phyloP scores from a whole-genome alignment of 78 protist species.

The Neovahlkampfia damariscottae region DNA sequence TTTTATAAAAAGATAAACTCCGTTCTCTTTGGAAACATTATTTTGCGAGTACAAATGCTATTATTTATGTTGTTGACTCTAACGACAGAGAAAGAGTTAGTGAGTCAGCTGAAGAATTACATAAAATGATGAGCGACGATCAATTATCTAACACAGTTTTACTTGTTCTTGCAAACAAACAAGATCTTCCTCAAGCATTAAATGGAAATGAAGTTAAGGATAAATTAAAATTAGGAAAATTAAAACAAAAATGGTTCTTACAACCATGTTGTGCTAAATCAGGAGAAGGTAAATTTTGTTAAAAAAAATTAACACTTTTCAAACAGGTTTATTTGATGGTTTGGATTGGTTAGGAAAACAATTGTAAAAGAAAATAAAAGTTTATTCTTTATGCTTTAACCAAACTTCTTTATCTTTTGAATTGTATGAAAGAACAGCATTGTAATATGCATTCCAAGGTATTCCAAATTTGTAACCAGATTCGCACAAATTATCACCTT shows the following conservation, averaged over 20 bases:
- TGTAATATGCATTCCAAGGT: too few species aligned
- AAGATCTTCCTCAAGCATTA: conserved; percentile 61
- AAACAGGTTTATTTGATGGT: conserved; percentile 88
- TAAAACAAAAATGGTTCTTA: conserved; percentile 22
- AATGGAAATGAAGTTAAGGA: conserved; percentile 32
- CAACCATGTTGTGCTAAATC: conserved; percentile 30
- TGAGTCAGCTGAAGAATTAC: conserved; percentile 47
- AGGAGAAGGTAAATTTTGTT: conserved; percentile 29
- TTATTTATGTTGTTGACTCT: conserved; percentile 33
- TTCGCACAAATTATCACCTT: too few species aligned
- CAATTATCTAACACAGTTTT: conserved; percentile 60
- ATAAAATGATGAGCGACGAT: conserved; percentile 51
- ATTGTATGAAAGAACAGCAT: too few species aligned
- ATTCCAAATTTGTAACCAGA: too few species aligned
- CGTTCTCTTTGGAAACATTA: conserved; percentile 26
- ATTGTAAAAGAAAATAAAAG: too few species aligned
- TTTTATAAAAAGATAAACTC: conserved; percentile 35
- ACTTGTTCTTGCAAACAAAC: conserved; percentile 77
- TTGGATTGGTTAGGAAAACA: conserved; percentile 88
- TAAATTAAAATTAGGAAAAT: conserved; percentile 19
- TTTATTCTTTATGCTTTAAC: too few species aligned
- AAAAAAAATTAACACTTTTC: too few species aligned
- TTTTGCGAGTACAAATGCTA: conserved; percentile 13
- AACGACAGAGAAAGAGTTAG: conserved; percentile 18
- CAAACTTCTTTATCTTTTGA: too few species aligned